Conservation (phyloP, 2,329 filamentous ascomycete species). For the Pestalotiopsis fici region DNA sequence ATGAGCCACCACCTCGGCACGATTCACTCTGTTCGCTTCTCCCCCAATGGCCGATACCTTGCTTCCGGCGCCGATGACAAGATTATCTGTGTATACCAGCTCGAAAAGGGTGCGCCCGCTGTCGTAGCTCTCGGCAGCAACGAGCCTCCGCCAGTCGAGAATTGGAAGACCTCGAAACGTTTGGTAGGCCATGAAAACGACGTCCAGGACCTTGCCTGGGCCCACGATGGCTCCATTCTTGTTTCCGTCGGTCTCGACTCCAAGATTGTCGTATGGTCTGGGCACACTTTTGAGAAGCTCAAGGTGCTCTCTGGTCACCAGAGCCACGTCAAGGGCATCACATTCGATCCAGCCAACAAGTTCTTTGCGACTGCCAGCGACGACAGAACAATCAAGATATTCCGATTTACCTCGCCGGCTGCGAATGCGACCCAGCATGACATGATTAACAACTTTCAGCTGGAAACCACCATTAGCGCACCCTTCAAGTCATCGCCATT, state of each 20-base stretch:
- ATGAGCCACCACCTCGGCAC: constrained; percentile 99
- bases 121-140: constrained; percentile 77
- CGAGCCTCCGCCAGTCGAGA: constrained; percentile 91
- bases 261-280: constrained; percentile 98
- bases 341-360: constrained; percentile 97
- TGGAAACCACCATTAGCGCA: constrained; percentile 85
- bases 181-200: constrained; percentile 98
- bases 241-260: constrained; percentile 97
- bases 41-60: constrained; percentile 89
- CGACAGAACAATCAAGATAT: constrained; percentile 95
- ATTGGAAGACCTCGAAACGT: constrained; percentile 94
- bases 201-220: constrained; percentile 97
- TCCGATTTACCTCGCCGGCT: constrained; percentile 86
- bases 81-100: constrained; percentile 94
- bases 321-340: constrained; percentile 98
- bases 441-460: constrained; percentile 93
- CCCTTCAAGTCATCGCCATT: constrained; percentile 88
- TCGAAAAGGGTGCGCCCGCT: constrained; percentile 79
- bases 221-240: constrained; percentile 89
- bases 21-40: constrained; percentile 96
- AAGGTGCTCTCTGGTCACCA: constrained; percentile 92
- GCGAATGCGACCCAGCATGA: constrained; percentile 94
- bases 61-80: constrained; percentile 98
- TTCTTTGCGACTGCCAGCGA: constrained; percentile 99
- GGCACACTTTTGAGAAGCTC: constrained; percentile 95